Percentiles rank a stretch among this genome's conserved stretches.
These are phyloP conservation scores for Aspergillus neoniger DNA, from an alignment of 2,329 filamentous ascomycete genomes.

Conservation along the genomic window DNA sequence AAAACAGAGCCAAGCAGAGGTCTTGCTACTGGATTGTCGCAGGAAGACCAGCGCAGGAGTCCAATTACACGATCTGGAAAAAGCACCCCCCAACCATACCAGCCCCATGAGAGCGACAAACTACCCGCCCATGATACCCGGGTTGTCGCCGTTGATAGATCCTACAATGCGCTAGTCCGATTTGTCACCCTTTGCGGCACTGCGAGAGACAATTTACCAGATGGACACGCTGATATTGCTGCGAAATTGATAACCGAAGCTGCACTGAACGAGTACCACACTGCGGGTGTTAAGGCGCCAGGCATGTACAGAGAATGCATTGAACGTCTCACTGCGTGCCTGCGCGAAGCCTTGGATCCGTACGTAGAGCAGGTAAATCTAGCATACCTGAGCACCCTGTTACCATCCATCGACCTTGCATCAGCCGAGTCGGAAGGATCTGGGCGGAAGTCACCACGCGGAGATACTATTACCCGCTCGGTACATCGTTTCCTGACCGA, in stretches of 20 bases:
- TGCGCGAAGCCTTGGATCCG: conserved; percentile 39
- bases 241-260: conserved; percentile 54
- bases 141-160: background rate
- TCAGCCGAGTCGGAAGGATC: conserved; percentile 31
- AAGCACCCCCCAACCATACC: conserved; percentile 24
- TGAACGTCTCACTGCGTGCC: conserved; percentile 44
- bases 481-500: conserved; percentile 46
- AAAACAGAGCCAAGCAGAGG: conserved; percentile 1
- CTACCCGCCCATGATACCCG: conserved; percentile 37
- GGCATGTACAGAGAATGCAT: conserved; percentile 48
- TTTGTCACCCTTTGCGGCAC: conserved; percentile 51
- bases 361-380: conserved; percentile 22
- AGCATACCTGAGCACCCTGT: conserved; percentile 22
- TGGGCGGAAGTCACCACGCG: conserved; percentile 31
- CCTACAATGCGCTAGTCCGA: conserved; percentile 40
- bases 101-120: conserved; percentile 18
- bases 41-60: background rate
- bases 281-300: conserved; percentile 39
- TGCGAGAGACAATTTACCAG: conserved; percentile 31
- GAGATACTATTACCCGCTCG: conserved; percentile 40
- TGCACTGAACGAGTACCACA: conserved; percentile 51
- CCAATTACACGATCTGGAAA: background rate
- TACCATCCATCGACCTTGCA: conserved; percentile 15
- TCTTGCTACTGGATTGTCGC: conserved; percentile 12
- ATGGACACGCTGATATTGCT: conserved; percentile 45